Conservation (phyloP, 768 basidiomycete genomes). For the Aureoboletus auriporus region DNA sequence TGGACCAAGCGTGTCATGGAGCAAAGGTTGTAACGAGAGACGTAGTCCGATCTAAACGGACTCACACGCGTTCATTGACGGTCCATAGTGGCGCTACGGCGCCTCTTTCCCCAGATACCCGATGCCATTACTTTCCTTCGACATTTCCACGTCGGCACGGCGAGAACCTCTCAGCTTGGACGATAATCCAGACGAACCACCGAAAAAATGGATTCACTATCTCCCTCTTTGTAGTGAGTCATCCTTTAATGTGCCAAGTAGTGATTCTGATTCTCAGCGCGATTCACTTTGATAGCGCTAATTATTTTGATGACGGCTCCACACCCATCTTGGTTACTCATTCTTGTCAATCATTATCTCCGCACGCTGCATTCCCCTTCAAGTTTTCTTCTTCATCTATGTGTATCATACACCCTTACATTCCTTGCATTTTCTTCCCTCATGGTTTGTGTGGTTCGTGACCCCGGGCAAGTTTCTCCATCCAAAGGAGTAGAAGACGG, state of each 20-base stretch:
- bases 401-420: conserved; percentile 59
- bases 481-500: conserved; percentile 22
- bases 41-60: no score
- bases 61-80: no score
- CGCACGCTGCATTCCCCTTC: conserved; percentile 45
- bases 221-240: conserved; percentile 52
- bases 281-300: conserved; percentile 32
- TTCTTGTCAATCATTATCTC: conserved; percentile 67
- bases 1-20: no score
- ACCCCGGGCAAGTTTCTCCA: conserved; percentile 60
- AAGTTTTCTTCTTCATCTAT: conserved; percentile 50
- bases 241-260: not conserved
- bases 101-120: conserved; percentile 2
- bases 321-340: conserved; percentile 67
- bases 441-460: conserved; percentile 65
- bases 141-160: conserved; percentile 14
- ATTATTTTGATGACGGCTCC: conserved; percentile 62
- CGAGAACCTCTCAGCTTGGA: conserved; percentile 12
- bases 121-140: conserved; percentile 31
- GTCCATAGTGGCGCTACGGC: not conserved
- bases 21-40: no score
- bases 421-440: conserved; percentile 71
- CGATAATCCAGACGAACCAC: conserved; percentile 33
- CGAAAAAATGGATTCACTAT: conserved; percentile 54
- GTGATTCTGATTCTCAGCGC: conserved; percentile 3